Conservation (phyloP, 352 stramenopile genomes). For the Phytophthora citrophthora region DNA sequence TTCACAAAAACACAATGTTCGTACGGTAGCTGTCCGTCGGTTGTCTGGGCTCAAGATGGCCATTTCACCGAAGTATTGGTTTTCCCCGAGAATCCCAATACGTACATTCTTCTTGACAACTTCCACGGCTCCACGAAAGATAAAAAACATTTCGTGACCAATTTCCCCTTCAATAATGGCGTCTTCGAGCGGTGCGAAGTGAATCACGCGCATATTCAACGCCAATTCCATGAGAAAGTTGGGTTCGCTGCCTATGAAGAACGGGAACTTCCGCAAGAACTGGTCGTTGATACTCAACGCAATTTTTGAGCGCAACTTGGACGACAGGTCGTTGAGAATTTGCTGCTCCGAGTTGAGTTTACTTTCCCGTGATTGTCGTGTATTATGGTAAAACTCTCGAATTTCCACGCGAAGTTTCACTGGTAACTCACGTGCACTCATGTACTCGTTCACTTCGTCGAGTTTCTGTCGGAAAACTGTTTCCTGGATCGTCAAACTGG, state of each 20-base stretch:
- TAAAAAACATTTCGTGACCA: conserved; percentile 73
- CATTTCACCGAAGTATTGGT: conserved; percentile 85
- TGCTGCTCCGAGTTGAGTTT: conserved; percentile 68
- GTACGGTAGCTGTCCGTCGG: conserved; percentile 61
- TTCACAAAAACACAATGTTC: conserved; percentile 77
- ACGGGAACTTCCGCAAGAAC: conserved; percentile 78
- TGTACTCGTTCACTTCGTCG: conserved; percentile 85
- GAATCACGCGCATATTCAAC: conserved; percentile 81
- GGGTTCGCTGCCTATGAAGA: conserved; percentile 74
- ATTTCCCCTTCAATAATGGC: conserved; percentile 73
- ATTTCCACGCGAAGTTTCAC: conserved; percentile 76
- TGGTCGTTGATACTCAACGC: conserved; percentile 80
- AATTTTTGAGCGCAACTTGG: conserved; percentile 79
- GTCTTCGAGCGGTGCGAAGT: conserved; percentile 57
- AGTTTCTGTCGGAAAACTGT: conserved; percentile 72
- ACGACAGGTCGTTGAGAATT: conserved; percentile 70
- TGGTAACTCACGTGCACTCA: conserved; percentile 72
- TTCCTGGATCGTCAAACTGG: conserved; percentile 70
- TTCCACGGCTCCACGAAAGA: conserved; percentile 73
- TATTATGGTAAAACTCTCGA: conserved; percentile 82
- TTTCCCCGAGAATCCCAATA: conserved; percentile 66
- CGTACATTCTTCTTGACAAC: conserved; percentile 52
- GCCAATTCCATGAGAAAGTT: conserved; percentile 84
- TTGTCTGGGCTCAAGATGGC: conserved; percentile 72
- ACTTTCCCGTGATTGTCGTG: conserved; percentile 66